These are phyloP conservation scores for Colletotrichum chrysophilum DNA, from an alignment of 2,329 filamentous ascomycete species.

Conservation along the genomic window DNA sequence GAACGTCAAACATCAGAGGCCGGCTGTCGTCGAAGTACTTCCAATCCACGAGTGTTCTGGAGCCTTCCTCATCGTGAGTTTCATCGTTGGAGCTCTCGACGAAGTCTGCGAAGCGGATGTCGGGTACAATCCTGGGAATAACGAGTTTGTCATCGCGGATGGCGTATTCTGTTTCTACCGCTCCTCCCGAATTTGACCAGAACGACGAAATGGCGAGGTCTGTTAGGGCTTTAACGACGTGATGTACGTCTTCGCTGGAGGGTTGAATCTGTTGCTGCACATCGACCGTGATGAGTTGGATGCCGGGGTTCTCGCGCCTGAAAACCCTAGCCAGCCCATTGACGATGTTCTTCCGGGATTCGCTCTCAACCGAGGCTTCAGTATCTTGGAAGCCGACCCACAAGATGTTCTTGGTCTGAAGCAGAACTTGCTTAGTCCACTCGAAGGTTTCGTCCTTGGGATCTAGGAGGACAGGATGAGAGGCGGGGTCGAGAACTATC, in stretches of 20 bases:
- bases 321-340: slow-evolving; percentile 25
- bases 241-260: background rate
- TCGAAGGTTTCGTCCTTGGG: background rate
- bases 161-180: background rate
- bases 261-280: slow-evolving; percentile 1
- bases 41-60: background rate
- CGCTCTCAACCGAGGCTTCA: background rate
- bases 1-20: slow-evolving; percentile 19
- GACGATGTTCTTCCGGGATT: slow-evolving; percentile 21
- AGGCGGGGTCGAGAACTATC: background rate
- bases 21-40: background rate
- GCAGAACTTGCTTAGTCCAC: background rate
- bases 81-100: background rate
- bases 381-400: background rate
- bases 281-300: slow-evolving; percentile 24
- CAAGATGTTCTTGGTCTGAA: background rate
- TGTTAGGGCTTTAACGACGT: background rate
- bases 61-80: background rate
- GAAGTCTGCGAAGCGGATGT: background rate
- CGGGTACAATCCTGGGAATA: background rate
- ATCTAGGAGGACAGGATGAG: background rate
- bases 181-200: background rate
- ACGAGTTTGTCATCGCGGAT: background rate
- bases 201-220: background rate
- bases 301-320: slow-evolving; percentile 23